These are phyloP conservation scores for Arxiozyma telluris DNA, from an alignment of 1,139 yeast genomes.

Conservation along the genomic window DNA sequence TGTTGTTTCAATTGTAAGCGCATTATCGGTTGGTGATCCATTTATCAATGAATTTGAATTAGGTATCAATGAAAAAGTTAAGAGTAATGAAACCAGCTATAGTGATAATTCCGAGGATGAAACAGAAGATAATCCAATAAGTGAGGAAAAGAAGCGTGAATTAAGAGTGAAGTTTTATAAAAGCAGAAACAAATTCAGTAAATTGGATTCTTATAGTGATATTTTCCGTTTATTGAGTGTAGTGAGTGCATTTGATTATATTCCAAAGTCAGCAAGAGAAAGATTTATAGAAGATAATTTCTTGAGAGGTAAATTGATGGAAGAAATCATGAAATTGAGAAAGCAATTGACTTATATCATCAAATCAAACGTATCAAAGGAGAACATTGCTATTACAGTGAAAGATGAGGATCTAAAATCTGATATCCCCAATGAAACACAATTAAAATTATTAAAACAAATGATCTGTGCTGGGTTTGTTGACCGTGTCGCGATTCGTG, in stretches of 20 bases:
- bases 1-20: constrained; percentile 83
- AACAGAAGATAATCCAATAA: constrained; percentile 30
- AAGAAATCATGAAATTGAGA: constrained; percentile 74
- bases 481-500: constrained; percentile 83
- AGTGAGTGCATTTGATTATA: constrained; percentile 81
- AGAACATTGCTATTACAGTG: constrained; percentile 44
- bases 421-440: constrained; percentile 59
- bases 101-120: constrained; percentile 22
- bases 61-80: constrained; percentile 36
- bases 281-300: constrained; percentile 52
- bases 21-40: constrained; percentile 90
- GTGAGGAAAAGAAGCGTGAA: constrained; percentile 33
- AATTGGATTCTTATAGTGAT: constrained; percentile 66
- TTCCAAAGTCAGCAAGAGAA: constrained; percentile 39
- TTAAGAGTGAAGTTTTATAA: constrained; percentile 44
- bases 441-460: constrained; percentile 75
- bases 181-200: constrained; percentile 52
- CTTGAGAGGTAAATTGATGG: constrained; percentile 62
- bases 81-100: constrained; percentile 22
- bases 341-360: constrained; percentile 72
- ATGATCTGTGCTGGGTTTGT: constrained; percentile 88
- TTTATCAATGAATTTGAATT: constrained; percentile 66
- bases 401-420: constrained; percentile 47
- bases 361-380: constrained; percentile 51
- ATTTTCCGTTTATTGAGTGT: constrained; percentile 69